Evolutionary conservation across 1,284 basidiomycete genomes (phyloP), one percentile per base, ranked within the genome.

Genomic region (Heterobasidion irregulare): DNA sequence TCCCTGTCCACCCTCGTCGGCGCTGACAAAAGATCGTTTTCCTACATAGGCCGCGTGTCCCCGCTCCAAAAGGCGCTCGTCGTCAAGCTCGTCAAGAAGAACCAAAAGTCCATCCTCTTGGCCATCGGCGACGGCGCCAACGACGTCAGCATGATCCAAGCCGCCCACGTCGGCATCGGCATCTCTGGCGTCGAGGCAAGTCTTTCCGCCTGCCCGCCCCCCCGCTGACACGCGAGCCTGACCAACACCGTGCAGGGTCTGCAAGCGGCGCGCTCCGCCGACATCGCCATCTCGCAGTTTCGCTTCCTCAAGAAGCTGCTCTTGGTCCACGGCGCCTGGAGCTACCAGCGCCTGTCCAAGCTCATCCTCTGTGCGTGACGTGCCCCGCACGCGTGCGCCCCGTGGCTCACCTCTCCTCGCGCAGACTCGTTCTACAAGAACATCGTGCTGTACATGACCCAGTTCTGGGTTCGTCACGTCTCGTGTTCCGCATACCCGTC

Each of bases 321-420:
- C 13, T 84, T 99, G 12, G 97, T 99, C 2, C 97, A 99, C 68
- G 97, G 97, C n/a, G 89, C 94, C 2, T 99, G 97, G 97, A 97
- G 93, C 71, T 99, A 99, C 70, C 88, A 93, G 58, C 81, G 97
- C 19, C 69, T 99, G 59, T 95, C 93, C 34, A 99, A 98, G 69
- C 82, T 99, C 59, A 94, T 99, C 66, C 76, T 99, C 15, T 96
- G 92, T 94, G 64, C 56, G 89, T 76, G 18, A 15, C 35, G 18
- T 15, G 65, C n/a, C 38, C 7, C 32, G 16, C 36, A 4, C 12
- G 16, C 18, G 26, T 50, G 9, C 9, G 13, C n/a, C 46, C 7
- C 18, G n/a, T 16, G 18, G 16, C 49, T 16, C 8, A 9, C 12
- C 5, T 33, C n/a, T n/a, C 33, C 16, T 33, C 18, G 18, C 13